Conservation (phyloP, 2,329 filamentous ascomycete species). For the Exserohilum rostratum region DNA sequence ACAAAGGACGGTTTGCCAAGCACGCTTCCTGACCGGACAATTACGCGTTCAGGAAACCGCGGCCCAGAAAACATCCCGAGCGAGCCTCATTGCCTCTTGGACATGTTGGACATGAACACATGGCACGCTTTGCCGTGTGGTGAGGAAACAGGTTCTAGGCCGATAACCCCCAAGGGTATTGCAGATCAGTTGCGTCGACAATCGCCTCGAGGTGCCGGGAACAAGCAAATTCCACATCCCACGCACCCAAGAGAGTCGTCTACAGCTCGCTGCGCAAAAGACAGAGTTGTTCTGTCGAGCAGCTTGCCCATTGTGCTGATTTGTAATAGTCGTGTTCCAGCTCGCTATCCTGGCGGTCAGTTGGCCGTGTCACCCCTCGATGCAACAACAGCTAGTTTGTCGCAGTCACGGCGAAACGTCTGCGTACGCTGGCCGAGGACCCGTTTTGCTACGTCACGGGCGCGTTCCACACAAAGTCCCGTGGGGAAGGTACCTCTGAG, state of each 20-base stretch:
- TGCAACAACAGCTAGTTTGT: constrained; percentile 1
- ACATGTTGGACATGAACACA: constrained; percentile 13
- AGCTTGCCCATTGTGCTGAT: not conserved
- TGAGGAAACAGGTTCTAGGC: constrained; percentile 12
- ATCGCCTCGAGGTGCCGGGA: constrained; percentile 7
- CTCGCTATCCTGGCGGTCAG: constrained; percentile 4
- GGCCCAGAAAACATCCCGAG: constrained; percentile 6
- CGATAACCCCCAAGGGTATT: constrained; percentile 12
- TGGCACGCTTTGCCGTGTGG: constrained; percentile 5
- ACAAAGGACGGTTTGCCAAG: constrained; percentile 15
- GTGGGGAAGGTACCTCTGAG: constrained; percentile 3
- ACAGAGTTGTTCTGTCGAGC: not conserved
- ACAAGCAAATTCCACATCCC: constrained; percentile 5
- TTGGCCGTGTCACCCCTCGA: constrained; percentile 7
- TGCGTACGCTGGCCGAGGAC: not conserved
- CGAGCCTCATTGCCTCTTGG: not conserved
- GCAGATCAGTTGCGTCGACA: constrained; percentile 17
- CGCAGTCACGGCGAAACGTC: constrained; percentile 1
- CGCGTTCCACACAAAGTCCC: constrained; percentile 7
- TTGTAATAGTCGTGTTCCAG: not conserved
- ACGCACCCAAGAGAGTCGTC: constrained; percentile 1
- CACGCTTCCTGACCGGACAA: constrained; percentile 1
- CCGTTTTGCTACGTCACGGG: constrained; percentile 7
- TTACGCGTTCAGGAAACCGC: constrained; percentile 10
- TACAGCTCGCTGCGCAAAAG: not conserved